These are phyloP conservation scores for Metarhizium humberi DNA, from an alignment of 2,329 filamentous ascomycete species.

Conservation along the genomic window DNA sequence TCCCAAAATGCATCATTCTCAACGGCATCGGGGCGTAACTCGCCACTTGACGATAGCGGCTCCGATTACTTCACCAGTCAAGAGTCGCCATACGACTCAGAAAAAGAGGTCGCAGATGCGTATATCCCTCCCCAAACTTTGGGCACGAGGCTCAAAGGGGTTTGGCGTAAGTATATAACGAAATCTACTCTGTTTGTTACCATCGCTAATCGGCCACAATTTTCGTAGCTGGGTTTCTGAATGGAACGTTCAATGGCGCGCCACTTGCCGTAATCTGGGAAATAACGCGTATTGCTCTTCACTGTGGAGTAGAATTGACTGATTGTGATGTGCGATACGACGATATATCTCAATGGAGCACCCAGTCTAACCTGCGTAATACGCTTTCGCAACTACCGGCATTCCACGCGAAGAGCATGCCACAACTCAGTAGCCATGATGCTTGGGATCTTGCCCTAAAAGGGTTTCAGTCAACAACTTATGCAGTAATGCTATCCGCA, in stretches of 20 bases:
- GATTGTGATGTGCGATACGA: conserved; percentile 27
- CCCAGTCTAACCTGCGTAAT: conserved; percentile 34
- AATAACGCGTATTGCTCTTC: conserved; percentile 34
- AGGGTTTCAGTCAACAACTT: conserved; percentile 23
- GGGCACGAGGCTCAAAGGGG: conserved; percentile 19
- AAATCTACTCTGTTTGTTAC: not conserved
- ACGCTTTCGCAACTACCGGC: conserved; percentile 27
- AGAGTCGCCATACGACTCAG: conserved; percentile 7
- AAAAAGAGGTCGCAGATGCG: not conserved
- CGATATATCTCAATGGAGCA: conserved; percentile 25
- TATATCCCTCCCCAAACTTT: conserved; percentile 1
- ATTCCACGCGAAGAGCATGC: conserved; percentile 37
- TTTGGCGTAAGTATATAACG: conserved; percentile 29
- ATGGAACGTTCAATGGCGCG: conserved; percentile 27
- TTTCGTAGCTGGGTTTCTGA: conserved; percentile 28
- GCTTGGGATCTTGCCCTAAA: conserved; percentile 37
- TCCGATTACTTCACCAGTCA: conserved; percentile 12
- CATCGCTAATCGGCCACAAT: not conserved
- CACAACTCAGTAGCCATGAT: conserved; percentile 31
- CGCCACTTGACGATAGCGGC: not conserved
- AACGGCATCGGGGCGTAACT: not conserved
- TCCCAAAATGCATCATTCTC: not conserved
- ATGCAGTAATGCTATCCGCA: conserved; percentile 34
- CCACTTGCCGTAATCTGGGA: conserved; percentile 45
- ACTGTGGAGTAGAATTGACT: conserved; percentile 33